phyloP scores from a whole-genome alignment of 2,329 filamentous ascomycete genomes.

The Monosporascus sp. region DNA sequence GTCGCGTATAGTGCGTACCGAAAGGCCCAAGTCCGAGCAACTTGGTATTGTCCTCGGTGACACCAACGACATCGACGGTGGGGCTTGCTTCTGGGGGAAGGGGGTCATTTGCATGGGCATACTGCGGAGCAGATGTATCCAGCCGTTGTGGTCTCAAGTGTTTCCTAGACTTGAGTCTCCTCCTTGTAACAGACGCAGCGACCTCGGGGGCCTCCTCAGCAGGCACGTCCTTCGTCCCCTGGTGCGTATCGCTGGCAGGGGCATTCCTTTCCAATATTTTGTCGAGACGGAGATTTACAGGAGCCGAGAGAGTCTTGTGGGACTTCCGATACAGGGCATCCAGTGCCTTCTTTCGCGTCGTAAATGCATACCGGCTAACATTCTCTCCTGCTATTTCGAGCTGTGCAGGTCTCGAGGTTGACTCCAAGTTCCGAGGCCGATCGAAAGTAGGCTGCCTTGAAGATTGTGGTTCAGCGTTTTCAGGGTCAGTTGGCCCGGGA shows the following conservation, averaged over 20 bases:
- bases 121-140: conserved; percentile 48
- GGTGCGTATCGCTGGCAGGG: conserved; percentile 12
- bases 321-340: conserved; percentile 48
- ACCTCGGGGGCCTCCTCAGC: conserved; percentile 1
- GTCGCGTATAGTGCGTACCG: conserved; percentile 55
- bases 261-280: conserved; percentile 24
- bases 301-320: conserved; percentile 21
- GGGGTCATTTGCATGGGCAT: conserved; percentile 49
- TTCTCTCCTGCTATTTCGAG: conserved; percentile 43
- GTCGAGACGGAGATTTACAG: conserved; percentile 29
- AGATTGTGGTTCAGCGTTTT: neutral
- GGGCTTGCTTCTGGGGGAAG: conserved; percentile 28
- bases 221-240: neutral
- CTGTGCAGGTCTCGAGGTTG: conserved; percentile 44
- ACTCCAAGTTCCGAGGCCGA: conserved; percentile 10
- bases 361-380: conserved; percentile 36
- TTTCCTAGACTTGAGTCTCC: conserved; percentile 34
- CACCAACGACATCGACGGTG: conserved; percentile 14
- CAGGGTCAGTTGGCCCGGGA: neutral
- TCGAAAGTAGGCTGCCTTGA: conserved; percentile 4
- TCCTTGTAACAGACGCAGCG: conserved; percentile 1
- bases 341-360: conserved; percentile 46
- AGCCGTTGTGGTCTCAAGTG: conserved; percentile 36
- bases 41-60: conserved; percentile 26
- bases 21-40: conserved; percentile 54